Evolutionary conservation across 2,329 filamentous ascomycete species (phyloP), one percentile per base, ranked within the genome.

Genomic region (Aspergillus unguis): DNA sequence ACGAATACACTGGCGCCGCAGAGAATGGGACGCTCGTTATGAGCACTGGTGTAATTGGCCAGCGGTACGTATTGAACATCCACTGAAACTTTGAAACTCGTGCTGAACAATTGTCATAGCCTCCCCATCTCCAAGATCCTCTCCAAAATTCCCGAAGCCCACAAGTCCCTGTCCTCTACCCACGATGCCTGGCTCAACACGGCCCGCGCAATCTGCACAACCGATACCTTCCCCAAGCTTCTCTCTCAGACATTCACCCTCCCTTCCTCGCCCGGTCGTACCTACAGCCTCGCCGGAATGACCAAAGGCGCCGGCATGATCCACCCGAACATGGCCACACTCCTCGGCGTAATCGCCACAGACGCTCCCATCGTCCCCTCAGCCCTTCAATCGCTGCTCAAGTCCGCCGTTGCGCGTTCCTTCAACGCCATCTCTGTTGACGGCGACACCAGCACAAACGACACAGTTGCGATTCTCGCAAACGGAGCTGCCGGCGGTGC

Each of bases 261-360:
- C 31, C 92, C 94, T 3, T 92, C 88, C 1, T 88, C 88, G 3
- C 84, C 88, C 0, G 79, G 79, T 17, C 78, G 84, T 45, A 85
- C 87, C 69, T 99, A 96, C 75, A 81, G 83, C 62, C 87, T 99
- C 45, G 91, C 90, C 9, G 94, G 94, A 62, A 95, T 95, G 84
- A 95, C 92, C 65, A 99, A 99, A 77, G 94, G 94, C 52, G 94
- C 94, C 4, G 94, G 94, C 66, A 99, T 99, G 94, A 96, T 99
- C 71, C 92, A 96, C 68, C 94, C 94, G 44, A 97, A 99, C 77
- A 96, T 99, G 92, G 94, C 91, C 29, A 99, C 94, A 1, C 82
- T 97, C 32, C 84, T 99, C 33, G 91, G 90, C 49, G 87, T 97
- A 56, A 82, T 97, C 65, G 91, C 90, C 65, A 99, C 94, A 10